Evolutionary conservation across 768 basidiomycete genomes (phyloP).

Genomic region (Asterophora lycoperdoides): DNA sequence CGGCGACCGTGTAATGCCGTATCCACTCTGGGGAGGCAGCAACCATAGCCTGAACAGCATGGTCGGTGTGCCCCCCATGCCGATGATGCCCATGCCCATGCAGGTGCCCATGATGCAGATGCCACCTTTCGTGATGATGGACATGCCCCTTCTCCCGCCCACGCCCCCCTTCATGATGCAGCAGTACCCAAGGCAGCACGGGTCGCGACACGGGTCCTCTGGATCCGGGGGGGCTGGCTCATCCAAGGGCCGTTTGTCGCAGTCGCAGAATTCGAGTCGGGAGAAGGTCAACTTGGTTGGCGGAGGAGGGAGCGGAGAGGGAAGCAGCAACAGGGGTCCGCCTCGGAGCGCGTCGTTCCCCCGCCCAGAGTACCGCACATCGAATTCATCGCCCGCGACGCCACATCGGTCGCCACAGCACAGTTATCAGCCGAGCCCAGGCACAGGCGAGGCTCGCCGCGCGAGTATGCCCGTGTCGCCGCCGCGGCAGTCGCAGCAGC

Average conservation of each 20-base stretch:
- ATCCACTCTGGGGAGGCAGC: constrained; percentile 38
- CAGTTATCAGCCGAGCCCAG: constrained; percentile 8
- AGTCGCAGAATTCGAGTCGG: constrained; percentile 30
- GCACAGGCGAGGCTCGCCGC: constrained; percentile 17
- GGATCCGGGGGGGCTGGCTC: constrained; percentile 27
- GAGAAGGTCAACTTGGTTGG: constrained; percentile 21
- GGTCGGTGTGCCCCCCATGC: constrained; percentile 19
- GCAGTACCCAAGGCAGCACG: constrained; percentile 40
- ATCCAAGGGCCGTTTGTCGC: constrained; percentile 28
- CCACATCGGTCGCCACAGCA: constrained; percentile 17
- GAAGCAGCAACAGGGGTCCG: constrained; percentile 4
- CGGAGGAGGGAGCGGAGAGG: constrained; percentile 8
- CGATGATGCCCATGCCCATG: constrained; percentile 27
- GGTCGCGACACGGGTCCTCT: constrained; percentile 28
- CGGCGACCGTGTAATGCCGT: constrained; percentile 26
- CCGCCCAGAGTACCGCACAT: constrained; percentile 16
- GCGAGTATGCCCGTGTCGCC: constrained; percentile 19
- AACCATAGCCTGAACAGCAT: constrained; percentile 32
- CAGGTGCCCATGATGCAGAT: constrained; percentile 35
- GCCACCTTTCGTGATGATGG: constrained; percentile 42
- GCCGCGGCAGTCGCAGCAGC: constrained; percentile 5
- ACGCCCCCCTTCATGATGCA: constrained; percentile 75
- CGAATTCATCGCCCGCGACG: constrained; percentile 14
- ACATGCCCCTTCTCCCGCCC: constrained; percentile 70
- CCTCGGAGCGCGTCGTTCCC: constrained; percentile 24